phyloP scores from a whole-genome alignment of 1,284 basidiomycete species.

The Tilletia horrida region DNA sequence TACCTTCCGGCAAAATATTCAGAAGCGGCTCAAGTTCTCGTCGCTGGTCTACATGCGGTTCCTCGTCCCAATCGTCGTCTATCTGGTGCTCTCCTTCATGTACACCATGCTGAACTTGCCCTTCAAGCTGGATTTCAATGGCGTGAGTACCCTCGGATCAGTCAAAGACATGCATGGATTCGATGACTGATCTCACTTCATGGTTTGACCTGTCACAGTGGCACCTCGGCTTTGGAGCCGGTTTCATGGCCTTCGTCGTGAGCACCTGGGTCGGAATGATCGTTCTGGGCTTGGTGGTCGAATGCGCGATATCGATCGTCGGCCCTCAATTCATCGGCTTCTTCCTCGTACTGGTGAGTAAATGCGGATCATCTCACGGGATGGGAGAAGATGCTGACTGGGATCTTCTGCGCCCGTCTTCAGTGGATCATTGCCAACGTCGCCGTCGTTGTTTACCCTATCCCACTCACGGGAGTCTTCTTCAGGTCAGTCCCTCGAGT shows the following conservation, averaged over 20 bases:
- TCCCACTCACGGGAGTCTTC: conserved; percentile 24
- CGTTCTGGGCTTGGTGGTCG: conserved; percentile 40
- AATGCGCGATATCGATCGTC: conserved; percentile 40
- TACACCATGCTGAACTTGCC: conserved; percentile 45
- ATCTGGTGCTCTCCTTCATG: conserved; percentile 46
- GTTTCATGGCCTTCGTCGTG: conserved; percentile 47
- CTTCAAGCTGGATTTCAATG: conserved; percentile 43
- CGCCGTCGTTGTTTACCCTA: conserved; percentile 36
- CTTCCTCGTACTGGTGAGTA: conserved; percentile 30
- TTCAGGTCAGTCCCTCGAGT: too few species aligned
- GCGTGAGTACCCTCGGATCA: conserved; percentile 14
- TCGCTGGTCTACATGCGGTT: conserved; percentile 44
- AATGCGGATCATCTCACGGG: not conserved
- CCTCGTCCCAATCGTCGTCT: conserved; percentile 30
- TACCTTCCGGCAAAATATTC: conserved; percentile 31
- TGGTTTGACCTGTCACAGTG: not conserved
- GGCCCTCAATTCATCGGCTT: conserved; percentile 44
- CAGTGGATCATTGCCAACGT: conserved; percentile 48
- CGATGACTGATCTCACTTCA: not conserved
- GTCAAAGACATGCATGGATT: not conserved
- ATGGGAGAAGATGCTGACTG: too few species aligned
- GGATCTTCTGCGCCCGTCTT: not conserved
- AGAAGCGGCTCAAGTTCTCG: conserved; percentile 35
- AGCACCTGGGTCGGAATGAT: conserved; percentile 41
- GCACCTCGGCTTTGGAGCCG: conserved; percentile 40